phyloP scores from a whole-genome alignment of 2,329 filamentous ascomycete species.

The Botrytis squamosa region DNA sequence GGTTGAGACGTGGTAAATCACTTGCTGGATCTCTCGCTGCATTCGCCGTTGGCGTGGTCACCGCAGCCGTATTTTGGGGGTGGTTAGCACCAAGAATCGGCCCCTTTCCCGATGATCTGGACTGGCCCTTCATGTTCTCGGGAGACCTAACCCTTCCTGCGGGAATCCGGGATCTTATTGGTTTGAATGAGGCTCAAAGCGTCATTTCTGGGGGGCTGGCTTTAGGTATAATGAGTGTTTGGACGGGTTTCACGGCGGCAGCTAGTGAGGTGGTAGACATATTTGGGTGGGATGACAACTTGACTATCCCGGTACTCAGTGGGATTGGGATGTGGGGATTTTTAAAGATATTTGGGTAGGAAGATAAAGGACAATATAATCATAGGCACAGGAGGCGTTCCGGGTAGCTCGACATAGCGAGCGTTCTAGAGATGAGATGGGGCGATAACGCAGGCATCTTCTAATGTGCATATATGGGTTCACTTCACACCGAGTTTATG shows the following conservation, averaged over 20 bases:
- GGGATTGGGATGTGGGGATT: conserved; percentile 89
- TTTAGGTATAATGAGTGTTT: conserved; percentile 76
- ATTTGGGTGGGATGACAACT: conserved; percentile 94
- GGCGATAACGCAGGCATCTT: conserved; percentile 15
- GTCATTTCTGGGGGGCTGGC: conserved; percentile 70
- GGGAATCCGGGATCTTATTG: conserved; percentile 56
- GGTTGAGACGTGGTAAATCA: conserved; percentile 84
- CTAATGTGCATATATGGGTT: conserved; percentile 13
- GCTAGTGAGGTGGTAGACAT: conserved; percentile 88
- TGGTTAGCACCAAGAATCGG: conserved; percentile 70
- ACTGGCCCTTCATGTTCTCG: conserved; percentile 75
- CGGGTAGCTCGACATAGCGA: conserved; percentile 16
- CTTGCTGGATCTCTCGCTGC: conserved; percentile 85
- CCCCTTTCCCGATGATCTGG: conserved; percentile 66
- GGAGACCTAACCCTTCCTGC: conserved; percentile 71
- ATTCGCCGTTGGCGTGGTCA: conserved; percentile 76
- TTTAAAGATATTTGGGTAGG: conserved; percentile 73
- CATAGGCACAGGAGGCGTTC: conserved; percentile 17
- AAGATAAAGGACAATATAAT: conserved; percentile 18
- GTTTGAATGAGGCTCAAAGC: conserved; percentile 56
- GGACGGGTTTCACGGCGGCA: conserved; percentile 85
- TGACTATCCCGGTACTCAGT: conserved; percentile 92
- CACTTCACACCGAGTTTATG: conserved; percentile 22
- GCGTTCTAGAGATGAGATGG: conserved; percentile 12
- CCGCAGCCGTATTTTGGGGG: conserved; percentile 86